A percentile compares a stretch with the other conserved stretches of the same genome.
Evolutionary conservation across 1,284 basidiomycete species (phyloP).

Genomic region (Cryptococcus sp.): DNA sequence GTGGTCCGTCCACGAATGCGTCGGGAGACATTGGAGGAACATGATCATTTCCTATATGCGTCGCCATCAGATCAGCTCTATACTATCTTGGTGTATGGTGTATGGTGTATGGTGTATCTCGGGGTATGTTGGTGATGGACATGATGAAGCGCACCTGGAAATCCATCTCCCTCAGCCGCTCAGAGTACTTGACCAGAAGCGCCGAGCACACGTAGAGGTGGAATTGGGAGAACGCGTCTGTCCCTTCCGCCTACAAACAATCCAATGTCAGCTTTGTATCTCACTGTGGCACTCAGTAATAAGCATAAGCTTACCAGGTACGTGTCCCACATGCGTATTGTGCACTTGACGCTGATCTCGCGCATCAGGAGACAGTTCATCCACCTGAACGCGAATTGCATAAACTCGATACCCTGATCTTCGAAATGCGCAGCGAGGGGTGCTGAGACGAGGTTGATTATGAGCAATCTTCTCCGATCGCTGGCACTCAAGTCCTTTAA

Average conservation of each 20-base stretch:
- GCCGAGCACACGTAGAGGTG: slow-evolving; percentile 95
- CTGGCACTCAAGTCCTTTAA: not conserved
- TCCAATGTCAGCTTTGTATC: slow-evolving; percentile 2
- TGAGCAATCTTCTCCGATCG: not conserved
- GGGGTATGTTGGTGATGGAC: too few species aligned
- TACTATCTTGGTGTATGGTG: not conserved
- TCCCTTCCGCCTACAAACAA: slow-evolving; percentile 74
- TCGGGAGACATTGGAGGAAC: slow-evolving; percentile 95
- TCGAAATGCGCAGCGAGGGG: slow-evolving; percentile 80
- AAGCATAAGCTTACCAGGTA: slow-evolving; percentile 70
- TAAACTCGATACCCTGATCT: slow-evolving; percentile 90
- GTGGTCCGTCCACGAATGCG: slow-evolving; percentile 91
- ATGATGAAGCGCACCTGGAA: slow-evolving; percentile 77
- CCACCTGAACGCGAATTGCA: slow-evolving; percentile 98
- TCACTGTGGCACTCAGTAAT: too few species aligned
- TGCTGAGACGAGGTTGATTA: slow-evolving; percentile 55
- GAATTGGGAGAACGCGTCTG: slow-evolving; percentile 94
- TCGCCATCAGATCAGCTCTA: not conserved
- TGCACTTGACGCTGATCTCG: slow-evolving; percentile 91
- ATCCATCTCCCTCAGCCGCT: slow-evolving; percentile 87
- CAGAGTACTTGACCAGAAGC: slow-evolving; percentile 89
- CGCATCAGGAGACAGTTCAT: slow-evolving; percentile 98
- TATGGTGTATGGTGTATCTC: too few species aligned
- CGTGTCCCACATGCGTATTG: slow-evolving; percentile 98
- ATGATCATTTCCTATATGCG: slow-evolving; percentile 86